Base-by-base conservation (phyloP, 2,329 filamentous ascomycete genomes). In the Alternaria ventricosa region DNA sequence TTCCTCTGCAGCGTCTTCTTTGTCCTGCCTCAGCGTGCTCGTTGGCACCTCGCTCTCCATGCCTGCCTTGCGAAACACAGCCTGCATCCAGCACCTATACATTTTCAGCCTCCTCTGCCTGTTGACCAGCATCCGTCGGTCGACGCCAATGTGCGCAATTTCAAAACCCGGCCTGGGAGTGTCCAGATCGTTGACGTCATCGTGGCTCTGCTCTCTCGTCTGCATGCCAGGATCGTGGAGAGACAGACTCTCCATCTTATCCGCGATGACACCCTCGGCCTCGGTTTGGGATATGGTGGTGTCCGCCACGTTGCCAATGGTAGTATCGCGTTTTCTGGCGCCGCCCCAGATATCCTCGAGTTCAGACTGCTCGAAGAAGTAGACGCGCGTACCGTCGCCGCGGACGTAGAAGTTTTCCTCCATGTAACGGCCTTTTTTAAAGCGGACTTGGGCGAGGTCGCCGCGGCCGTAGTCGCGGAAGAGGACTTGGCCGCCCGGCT, bases 391-490 rank as follows among this genome's bases (percentile, higher is more conserved):
- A 2, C 96, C 96, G 79, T 99, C 96, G 2, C 96, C 96, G 33
- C 96, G 86, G 47, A 97, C 92, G 79, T 99, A 99, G 75, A 99
- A 99, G 77, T 98, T 99, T 81, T 98, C 96, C 60, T 94, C 92
- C 76, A 99, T 86, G 75, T 95, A 98, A 44, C 96, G 87, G 12
- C 93, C 93, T 82, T 97, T 97, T 83, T 96, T 97, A 84, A 99
- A 98, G 63, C 96, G 88, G 65, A 99, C 96, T 84, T 99, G 96
- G 18, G 96, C 95, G 65, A 99, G 85, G 81, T 99, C 96, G 33
- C 96, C 96, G 78, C 94, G 88, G 61, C 96, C 96, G 82, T 99
- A 99, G 82, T 99, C 96, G 73, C 96, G 89, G 86, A 99, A 98
- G 76, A 97, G 88, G 57, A 99, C 92, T 74, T 92, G 87, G n/a